These are phyloP conservation scores for Chaetomium strumarium DNA, from an alignment of 2,329 filamentous ascomycete species.

Conservation along the genomic window DNA sequence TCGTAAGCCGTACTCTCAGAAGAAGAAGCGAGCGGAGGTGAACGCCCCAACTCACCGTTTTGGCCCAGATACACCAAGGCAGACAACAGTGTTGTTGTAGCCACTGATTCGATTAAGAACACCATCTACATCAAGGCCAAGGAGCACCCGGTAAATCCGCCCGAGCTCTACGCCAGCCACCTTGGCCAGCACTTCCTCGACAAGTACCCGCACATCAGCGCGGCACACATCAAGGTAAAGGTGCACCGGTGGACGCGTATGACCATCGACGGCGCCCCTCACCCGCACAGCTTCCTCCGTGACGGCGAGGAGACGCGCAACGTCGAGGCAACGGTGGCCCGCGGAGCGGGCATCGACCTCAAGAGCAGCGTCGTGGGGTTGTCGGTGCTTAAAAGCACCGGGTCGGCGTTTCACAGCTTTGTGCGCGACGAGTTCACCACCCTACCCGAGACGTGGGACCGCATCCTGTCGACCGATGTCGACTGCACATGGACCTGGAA, in stretches of 20 bases:
- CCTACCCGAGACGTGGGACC: constrained; percentile 85
- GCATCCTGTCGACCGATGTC: constrained; percentile 90
- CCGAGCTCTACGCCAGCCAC: constrained; percentile 83
- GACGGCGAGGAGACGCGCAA: constrained; percentile 84
- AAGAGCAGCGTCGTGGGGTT: constrained; percentile 74
- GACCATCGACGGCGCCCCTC: constrained; percentile 76
- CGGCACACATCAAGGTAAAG: constrained; percentile 72
- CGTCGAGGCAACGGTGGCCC: constrained; percentile 65
- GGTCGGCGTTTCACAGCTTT: constrained; percentile 93
- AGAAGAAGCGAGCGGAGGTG: neutral
- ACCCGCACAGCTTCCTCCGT: constrained; percentile 91
- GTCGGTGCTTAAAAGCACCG: constrained; percentile 91
- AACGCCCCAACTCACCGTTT: neutral
- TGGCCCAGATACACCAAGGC: constrained; percentile 73
- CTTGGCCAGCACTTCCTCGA: constrained; percentile 84
- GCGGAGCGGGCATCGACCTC: constrained; percentile 66
- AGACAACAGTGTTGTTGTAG: constrained; percentile 92
- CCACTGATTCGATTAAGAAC: constrained; percentile 98
- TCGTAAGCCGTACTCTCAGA: constrained; percentile 48
- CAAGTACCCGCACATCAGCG: constrained; percentile 81
- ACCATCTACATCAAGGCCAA: constrained; percentile 94
- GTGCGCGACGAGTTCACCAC: constrained; percentile 90
- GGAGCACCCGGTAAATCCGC: constrained; percentile 84
- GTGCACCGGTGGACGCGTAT: constrained; percentile 92
- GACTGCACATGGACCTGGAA: constrained; percentile 85